These are phyloP conservation scores for Epichloe sylvatica DNA, from an alignment of 2,329 filamentous ascomycete species.

Conservation along the genomic window DNA sequence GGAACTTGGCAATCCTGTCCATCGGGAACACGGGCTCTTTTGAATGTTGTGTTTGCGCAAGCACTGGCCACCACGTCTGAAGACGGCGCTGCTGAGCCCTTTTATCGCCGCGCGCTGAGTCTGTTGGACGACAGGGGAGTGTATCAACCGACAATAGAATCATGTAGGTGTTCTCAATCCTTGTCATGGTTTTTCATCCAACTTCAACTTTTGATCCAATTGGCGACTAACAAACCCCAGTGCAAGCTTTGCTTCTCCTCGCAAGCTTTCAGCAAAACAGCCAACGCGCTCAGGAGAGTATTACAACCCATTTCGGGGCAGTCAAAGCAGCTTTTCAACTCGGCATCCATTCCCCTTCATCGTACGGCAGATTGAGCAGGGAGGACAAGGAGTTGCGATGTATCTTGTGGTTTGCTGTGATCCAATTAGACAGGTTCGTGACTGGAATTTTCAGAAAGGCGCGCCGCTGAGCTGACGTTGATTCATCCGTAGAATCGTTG, in stretches of 20 bases:
- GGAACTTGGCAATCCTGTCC: conserved; percentile 5
- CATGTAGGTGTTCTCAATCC: conserved; percentile 4
- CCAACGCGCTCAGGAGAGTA: conserved; percentile 20
- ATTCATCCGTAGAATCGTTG: conserved; percentile 9
- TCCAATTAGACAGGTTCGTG: conserved; percentile 17
- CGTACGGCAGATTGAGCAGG: conserved; percentile 11
- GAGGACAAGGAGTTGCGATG: conserved; percentile 15
- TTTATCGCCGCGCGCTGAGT: conserved; percentile 13
- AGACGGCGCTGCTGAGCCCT: conserved; percentile 12
- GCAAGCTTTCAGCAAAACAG: conserved; percentile 21
- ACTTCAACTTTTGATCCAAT: too few species aligned
- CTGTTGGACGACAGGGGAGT: conserved; percentile 15
- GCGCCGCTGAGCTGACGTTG: not conserved
- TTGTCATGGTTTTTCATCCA: too few species aligned
- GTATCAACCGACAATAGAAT: conserved; percentile 10
- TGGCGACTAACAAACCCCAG: conserved; percentile 6
- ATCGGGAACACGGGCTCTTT: conserved; percentile 9
- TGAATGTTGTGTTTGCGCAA: conserved; percentile 18
- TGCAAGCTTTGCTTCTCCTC: conserved; percentile 19
- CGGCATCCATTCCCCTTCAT: conserved; percentile 18
- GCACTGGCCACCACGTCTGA: conserved; percentile 11
- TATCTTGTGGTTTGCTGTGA: conserved; percentile 17
- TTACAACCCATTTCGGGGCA: conserved; percentile 16
- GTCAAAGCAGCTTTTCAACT: conserved; percentile 21
- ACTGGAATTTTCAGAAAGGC: too few species aligned